These are phyloP conservation scores for Neurospora tetraspora DNA, from an alignment of 495 filamentous ascomycete genomes.

Conservation along the genomic window DNA sequence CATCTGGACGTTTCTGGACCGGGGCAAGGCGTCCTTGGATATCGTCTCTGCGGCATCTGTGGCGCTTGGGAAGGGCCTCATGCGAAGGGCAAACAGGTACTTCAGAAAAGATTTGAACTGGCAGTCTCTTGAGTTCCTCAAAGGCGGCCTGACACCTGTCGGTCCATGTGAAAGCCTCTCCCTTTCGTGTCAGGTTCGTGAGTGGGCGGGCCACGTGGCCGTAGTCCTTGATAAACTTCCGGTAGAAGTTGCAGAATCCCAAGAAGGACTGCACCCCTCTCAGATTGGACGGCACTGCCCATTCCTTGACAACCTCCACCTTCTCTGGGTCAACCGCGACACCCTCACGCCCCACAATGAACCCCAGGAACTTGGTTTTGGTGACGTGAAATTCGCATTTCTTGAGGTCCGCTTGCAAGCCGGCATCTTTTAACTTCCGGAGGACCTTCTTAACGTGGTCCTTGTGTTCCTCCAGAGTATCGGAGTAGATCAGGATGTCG, in stretches of 20 bases:
- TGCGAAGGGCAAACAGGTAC: too few species aligned
- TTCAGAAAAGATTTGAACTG: too few species aligned
- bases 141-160: not conserved
- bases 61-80: too few species aligned
- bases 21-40: too few species aligned
- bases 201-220: not conserved
- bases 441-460: conserved; percentile 6
- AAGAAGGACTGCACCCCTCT: conserved; percentile 1
- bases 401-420: conserved; percentile 16
- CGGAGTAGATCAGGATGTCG: conserved; percentile 2
- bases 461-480: not conserved
- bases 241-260: conserved; percentile 5
- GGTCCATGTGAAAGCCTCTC: not conserved
- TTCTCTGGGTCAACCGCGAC: not conserved
- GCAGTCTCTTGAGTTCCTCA: not conserved
- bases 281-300: not conserved
- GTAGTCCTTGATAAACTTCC: conserved; percentile 3
- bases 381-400: conserved; percentile 22
- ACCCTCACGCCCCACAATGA: conserved; percentile 11
- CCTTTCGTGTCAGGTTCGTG: not conserved
- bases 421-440: conserved; percentile 4
- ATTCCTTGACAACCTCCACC: not conserved
- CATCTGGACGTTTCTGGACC: too few species aligned
- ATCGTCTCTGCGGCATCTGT: too few species aligned
- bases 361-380: conserved; percentile 15